Conservation (phyloP, 2,329 filamentous ascomycete genomes). For the Calycina herbarum region DNA sequence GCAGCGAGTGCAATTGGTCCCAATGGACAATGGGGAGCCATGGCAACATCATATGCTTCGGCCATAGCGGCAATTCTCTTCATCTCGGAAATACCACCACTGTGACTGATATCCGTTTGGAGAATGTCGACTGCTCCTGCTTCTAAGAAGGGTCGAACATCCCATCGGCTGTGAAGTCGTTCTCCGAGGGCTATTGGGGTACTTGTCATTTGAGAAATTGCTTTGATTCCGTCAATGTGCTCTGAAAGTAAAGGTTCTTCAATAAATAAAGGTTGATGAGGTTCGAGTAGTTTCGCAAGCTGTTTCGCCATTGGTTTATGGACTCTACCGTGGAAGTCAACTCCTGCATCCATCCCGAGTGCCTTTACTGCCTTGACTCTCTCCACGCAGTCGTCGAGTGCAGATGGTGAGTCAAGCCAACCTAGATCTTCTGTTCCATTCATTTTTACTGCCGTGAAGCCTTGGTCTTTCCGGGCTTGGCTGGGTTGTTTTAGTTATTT, state of each 20-base stretch:
- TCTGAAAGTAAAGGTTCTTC: conserved; percentile 73
- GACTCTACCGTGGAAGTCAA: conserved; percentile 77
- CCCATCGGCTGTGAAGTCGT: conserved; percentile 70
- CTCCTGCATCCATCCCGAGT: conserved; percentile 68
- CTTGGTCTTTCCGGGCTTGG: conserved; percentile 57
- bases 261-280: conserved; percentile 71
- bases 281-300: conserved; percentile 65
- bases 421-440: conserved; percentile 75
- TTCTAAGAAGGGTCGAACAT: conserved; percentile 71
- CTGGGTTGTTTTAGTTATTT: conserved; percentile 38
- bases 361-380: conserved; percentile 68
- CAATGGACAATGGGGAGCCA: conserved; percentile 73
- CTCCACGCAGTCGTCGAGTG: conserved; percentile 63
- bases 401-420: conserved; percentile 72
- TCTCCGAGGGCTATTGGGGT: conserved; percentile 73
- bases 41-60: conserved; percentile 70
- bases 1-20: conserved; percentile 74
- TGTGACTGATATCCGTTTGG: conserved; percentile 72
- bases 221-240: conserved; percentile 58
- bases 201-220: conserved; percentile 55
- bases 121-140: conserved; percentile 67
- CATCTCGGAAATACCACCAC: conserved; percentile 72
- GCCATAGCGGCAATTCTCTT: conserved; percentile 68
- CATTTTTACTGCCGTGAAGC: conserved; percentile 73
- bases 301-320: conserved; percentile 84